These are phyloP conservation scores for Candida palmyrensis DNA, from an alignment of 805 yeast species.

Conservation along the genomic window DNA sequence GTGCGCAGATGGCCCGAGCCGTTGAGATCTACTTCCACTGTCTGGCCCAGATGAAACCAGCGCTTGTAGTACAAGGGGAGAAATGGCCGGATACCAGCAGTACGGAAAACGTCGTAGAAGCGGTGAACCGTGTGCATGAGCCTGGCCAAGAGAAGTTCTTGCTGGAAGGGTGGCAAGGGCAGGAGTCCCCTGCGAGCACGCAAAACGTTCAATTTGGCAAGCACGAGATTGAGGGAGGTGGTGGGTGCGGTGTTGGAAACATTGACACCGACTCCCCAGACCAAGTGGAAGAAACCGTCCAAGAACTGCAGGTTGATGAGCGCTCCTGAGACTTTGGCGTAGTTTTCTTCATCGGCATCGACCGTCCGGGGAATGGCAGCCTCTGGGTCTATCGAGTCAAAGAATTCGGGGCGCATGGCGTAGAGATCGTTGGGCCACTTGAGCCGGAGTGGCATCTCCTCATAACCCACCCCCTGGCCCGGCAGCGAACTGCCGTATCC, in stretches of 20 bases:
- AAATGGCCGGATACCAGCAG: conserved; percentile 64
- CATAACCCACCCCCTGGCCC: conserved; percentile 50
- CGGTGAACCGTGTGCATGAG: conserved; percentile 60
- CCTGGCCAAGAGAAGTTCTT: conserved; percentile 59
- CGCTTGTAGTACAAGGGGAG: conserved; percentile 66
- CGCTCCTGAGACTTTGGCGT: conserved; percentile 78
- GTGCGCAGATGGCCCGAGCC: conserved; percentile 36
- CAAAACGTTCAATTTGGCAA: conserved; percentile 53
- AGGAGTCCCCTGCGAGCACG: conserved; percentile 39
- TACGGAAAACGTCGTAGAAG: conserved; percentile 54
- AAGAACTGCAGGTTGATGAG: conserved; percentile 73
- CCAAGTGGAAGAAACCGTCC: conserved; percentile 55
- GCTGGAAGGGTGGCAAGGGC: conserved; percentile 41
- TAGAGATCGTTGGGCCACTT: conserved; percentile 98
- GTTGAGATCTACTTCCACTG: conserved; percentile 57
- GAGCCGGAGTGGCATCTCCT: conserved; percentile 69
- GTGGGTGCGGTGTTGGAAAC: conserved; percentile 86
- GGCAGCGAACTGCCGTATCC: conserved; percentile 42
- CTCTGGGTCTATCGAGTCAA: conserved; percentile 20
- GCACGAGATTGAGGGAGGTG: conserved; percentile 73
- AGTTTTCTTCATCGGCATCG: conserved; percentile 57
- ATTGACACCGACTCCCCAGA: conserved; percentile 86
- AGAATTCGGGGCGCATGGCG: conserved; percentile 60
- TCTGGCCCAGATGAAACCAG: conserved; percentile 82
- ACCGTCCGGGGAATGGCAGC: conserved; percentile 24